These are phyloP conservation scores for Miamiensis avidus DNA, from an alignment of 169 alveolate genomes.

Conservation along the genomic window DNA sequence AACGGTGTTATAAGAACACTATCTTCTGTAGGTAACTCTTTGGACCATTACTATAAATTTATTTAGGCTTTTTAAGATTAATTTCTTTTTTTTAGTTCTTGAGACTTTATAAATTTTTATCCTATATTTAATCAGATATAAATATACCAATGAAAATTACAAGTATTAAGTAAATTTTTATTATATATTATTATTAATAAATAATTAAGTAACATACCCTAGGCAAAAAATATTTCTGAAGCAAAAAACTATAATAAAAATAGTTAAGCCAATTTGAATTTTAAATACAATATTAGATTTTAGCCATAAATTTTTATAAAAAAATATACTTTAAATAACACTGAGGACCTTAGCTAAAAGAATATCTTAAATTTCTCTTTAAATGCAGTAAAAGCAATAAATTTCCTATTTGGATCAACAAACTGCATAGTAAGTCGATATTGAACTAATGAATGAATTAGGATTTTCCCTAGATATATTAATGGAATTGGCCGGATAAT, in stretches of 20 bases:
- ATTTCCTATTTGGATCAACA: constrained; percentile 26
- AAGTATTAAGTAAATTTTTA: constrained; percentile 2
- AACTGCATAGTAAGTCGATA: constrained; percentile 69
- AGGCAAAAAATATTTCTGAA: neutral
- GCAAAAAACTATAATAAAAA: too few species aligned
- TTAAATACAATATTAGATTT: too few species aligned
- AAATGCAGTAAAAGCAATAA: neutral
- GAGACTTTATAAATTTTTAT: constrained; percentile 6
- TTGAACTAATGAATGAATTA: constrained; percentile 73
- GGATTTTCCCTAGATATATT: constrained; percentile 84
- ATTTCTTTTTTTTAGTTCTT: constrained; percentile 13
- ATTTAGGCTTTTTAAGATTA: neutral
- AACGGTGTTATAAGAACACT: constrained; percentile 85
- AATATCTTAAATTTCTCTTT: neutral
- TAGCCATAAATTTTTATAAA: neutral
- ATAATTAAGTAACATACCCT: constrained; percentile 3
- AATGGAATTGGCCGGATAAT: constrained; percentile 92
- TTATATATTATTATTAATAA: constrained; percentile 5
- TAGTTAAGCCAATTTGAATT: too few species aligned
- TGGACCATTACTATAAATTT: constrained; percentile 72
- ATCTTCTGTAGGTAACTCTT: constrained; percentile 89
- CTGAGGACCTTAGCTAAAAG: too few species aligned
- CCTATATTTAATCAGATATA: constrained; percentile 4
- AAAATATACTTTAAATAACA: too few species aligned
- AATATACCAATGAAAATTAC: constrained; percentile 4